A percentile compares a stretch with the other conserved stretches of the same genome.
These are phyloP conservation scores for Pseudotsuga menziesii DNA, from an alignment of 75 land plant species.

Conservation along the genomic window DNA sequence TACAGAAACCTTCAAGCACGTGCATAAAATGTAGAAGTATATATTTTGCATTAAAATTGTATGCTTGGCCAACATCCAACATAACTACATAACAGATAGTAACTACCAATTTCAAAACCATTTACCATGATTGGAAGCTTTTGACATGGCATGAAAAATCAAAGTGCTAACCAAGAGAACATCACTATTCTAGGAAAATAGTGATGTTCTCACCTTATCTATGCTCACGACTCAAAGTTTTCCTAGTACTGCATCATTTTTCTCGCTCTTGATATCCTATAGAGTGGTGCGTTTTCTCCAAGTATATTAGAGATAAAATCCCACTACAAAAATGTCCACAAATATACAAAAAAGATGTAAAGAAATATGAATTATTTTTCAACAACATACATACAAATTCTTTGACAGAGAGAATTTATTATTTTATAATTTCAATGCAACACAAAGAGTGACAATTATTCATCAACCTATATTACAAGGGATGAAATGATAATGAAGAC, in stretches of 20 bases:
- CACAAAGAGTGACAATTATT: background rate
- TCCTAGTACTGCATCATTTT: slow-evolving; percentile 49
- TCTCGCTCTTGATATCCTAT: slow-evolving; percentile 41
- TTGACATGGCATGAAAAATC: background rate
- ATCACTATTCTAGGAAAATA: background rate
- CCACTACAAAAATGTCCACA: background rate
- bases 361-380: background rate
- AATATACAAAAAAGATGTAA: background rate
- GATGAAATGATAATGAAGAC: background rate
- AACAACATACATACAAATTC: background rate
- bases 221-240: slow-evolving; percentile 43
- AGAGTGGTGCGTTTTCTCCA: slow-evolving; percentile 49
- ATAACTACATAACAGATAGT: background rate
- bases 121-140: background rate
- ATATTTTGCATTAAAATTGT: background rate
- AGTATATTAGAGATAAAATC: slow-evolving; percentile 40
- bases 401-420: background rate
- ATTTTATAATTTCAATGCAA: background rate
- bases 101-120: background rate
- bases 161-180: background rate
- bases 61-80: background rate
- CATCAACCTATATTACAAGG: background rate
- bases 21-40: background rate
- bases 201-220: slow-evolving; percentile 28
- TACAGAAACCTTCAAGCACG: background rate